Percentiles rank a stretch among this genome's conserved stretches.
Evolutionary conservation across 192 early-diverging fungal genomes (phyloP).

Genomic region (Linnemannia hyalina): DNA sequence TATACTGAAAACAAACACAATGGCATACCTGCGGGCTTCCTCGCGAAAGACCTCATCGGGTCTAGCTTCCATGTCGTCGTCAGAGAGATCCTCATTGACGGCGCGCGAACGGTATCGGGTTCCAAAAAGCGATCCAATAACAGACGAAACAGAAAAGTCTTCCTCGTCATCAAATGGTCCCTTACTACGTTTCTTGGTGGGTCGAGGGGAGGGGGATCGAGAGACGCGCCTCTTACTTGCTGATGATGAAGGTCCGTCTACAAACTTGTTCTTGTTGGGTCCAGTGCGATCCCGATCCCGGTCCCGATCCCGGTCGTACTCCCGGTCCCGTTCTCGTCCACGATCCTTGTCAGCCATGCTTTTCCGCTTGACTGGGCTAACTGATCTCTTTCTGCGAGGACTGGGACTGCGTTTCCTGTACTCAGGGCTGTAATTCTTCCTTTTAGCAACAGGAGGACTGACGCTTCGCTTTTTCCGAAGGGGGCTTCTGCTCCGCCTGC

Average conservation of each 20-base stretch:
- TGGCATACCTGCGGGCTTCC: slow-evolving; percentile 45
- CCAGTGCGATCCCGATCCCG: slow-evolving; percentile 22
- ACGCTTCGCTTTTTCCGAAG: slow-evolving; percentile 15
- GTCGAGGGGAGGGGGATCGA: slow-evolving; percentile 28
- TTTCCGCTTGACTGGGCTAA: slow-evolving; percentile 41
- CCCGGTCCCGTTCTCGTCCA: slow-evolving; percentile 14
- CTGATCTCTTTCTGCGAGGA: slow-evolving; percentile 26
- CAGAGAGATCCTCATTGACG: slow-evolving; percentile 43
- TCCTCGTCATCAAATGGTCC: slow-evolving; percentile 42
- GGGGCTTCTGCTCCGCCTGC: slow-evolving; percentile 25
- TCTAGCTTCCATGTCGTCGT: slow-evolving; percentile 51
- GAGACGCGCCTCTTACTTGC: slow-evolving; percentile 20
- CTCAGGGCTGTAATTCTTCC: slow-evolving; percentile 35
- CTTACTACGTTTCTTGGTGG: slow-evolving; percentile 17
- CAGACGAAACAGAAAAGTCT: slow-evolving; percentile 32
- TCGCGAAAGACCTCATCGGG: slow-evolving; percentile 52
- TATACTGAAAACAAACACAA: neutral
- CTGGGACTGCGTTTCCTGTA: slow-evolving; percentile 26
- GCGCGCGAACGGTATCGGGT: slow-evolving; percentile 28
- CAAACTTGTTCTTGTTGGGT: neutral
- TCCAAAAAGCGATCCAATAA: slow-evolving; percentile 33
- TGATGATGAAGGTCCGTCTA: neutral
- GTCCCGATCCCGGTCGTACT: slow-evolving; percentile 6
- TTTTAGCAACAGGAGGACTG: slow-evolving; percentile 13
- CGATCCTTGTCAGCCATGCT: slow-evolving; percentile 34